Conservation (phyloP, 2,329 filamentous ascomycete genomes). For the Escovopsis sp. region DNA sequence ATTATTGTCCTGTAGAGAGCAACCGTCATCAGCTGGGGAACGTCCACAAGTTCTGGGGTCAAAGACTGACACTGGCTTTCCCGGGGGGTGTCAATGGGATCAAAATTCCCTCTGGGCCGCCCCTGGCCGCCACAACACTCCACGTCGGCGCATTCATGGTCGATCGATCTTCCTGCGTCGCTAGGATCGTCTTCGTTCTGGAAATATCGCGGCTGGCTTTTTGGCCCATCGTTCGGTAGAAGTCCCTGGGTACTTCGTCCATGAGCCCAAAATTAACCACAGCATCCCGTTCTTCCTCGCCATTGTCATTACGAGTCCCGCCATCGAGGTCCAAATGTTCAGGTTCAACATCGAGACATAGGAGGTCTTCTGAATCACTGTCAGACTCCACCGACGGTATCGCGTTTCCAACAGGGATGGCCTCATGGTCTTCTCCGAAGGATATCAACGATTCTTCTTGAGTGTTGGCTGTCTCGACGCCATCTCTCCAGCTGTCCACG, state of each 20-base stretch:
- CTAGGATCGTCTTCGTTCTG: neutral
- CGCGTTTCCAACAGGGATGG: no score
- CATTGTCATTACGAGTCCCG: neutral
- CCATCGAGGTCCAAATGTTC: conserved; percentile 1
- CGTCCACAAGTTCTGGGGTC: no score
- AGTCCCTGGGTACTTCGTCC: conserved; percentile 2
- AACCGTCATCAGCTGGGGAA: neutral
- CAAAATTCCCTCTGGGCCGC: neutral
- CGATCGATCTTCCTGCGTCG: no score
- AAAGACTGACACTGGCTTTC: neutral
- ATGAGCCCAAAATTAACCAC: conserved; percentile 6
- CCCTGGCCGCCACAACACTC: neutral
- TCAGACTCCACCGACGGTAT: no score
- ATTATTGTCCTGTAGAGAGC: neutral
- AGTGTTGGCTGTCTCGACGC: no score
- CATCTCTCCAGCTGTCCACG: no score
- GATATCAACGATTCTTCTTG: no score
- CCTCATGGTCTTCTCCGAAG: no score
- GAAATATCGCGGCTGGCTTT: conserved; percentile 2
- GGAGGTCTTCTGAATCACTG: neutral
- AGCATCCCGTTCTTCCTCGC: neutral
- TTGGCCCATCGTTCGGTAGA: conserved; percentile 13
- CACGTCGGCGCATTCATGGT: no score
- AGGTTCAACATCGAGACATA: conserved; percentile 1
- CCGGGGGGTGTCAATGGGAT: neutral